These are phyloP conservation scores for Solanum virginianum DNA, from an alignment of 257 asterid species.

Conservation along the genomic window DNA sequence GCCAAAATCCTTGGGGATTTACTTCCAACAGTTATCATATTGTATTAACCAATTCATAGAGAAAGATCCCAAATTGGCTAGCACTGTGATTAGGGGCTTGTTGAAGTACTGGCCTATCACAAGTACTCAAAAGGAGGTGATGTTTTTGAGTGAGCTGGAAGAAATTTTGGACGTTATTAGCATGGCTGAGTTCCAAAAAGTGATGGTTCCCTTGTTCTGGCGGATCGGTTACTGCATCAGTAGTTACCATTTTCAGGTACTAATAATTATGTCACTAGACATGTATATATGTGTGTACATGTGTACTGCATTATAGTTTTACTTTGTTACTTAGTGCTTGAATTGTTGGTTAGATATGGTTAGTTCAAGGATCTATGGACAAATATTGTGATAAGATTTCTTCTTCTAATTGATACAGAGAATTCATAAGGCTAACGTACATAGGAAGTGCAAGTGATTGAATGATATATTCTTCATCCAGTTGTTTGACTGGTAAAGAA, in stretches of 20 bases:
- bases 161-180: slow-evolving; percentile 64
- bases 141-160: slow-evolving; percentile 82
- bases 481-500: not conserved
- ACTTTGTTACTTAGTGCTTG: not conserved
- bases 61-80: slow-evolving; percentile 76
- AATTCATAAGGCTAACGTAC: not conserved
- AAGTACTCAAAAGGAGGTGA: slow-evolving; percentile 77
- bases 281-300: not conserved
- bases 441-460: not conserved
- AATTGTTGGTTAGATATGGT: not conserved
- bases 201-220: slow-evolving; percentile 68
- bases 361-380: not conserved
- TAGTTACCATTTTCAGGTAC: slow-evolving; percentile 80
- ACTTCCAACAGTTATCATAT: slow-evolving; percentile 71
- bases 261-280: not conserved
- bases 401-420: not conserved
- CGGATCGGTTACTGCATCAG: slow-evolving; percentile 59
- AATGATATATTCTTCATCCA: not conserved
- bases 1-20: slow-evolving; percentile 65
- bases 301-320: not conserved
- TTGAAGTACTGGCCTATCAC: slow-evolving; percentile 84
- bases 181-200: slow-evolving; percentile 60
- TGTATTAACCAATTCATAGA: slow-evolving; percentile 64
- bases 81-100: slow-evolving; percentile 51
- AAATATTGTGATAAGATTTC: not conserved